Conservation (phyloP, 2,329 filamentous ascomycete genomes). For the Sarocladiaceae sp. region DNA sequence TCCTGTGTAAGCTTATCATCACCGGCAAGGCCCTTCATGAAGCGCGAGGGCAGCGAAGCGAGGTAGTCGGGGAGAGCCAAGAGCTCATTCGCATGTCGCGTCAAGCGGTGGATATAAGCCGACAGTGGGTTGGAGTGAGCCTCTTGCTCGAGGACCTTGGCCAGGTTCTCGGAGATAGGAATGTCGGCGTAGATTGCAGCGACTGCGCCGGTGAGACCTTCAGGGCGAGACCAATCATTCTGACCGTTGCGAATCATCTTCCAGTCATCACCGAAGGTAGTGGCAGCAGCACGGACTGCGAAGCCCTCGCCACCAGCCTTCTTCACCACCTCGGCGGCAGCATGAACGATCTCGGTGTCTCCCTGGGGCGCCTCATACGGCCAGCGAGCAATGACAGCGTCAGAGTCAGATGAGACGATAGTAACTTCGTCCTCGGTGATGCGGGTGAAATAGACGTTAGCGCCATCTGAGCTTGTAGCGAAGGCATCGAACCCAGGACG, state of each 20-base stretch:
- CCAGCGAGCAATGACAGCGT: conserved; percentile 75
- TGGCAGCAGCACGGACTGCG: conserved; percentile 72
- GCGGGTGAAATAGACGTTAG: conserved; percentile 86
- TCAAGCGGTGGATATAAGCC: conserved; percentile 86
- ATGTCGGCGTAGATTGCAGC: conserved; percentile 79
- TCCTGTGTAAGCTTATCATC: conserved; percentile 41
- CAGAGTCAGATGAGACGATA: conserved; percentile 71
- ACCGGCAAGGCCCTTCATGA: conserved; percentile 62
- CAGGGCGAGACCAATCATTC: conserved; percentile 72
- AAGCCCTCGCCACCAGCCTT: conserved; percentile 61
- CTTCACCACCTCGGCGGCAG: conserved; percentile 77
- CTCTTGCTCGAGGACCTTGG: conserved; percentile 78
- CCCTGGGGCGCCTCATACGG: conserved; percentile 41
- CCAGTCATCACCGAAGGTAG: conserved; percentile 71
- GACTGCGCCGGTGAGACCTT: conserved; percentile 75
- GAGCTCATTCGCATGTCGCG: conserved; percentile 75
- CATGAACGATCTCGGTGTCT: conserved; percentile 53
- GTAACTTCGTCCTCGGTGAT: conserved; percentile 70
- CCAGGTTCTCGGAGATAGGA: conserved; percentile 68
- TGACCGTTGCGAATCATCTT: conserved; percentile 78
- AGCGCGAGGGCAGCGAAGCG: conserved; percentile 60
- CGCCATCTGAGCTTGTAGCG: conserved; percentile 70
- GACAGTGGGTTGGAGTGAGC: conserved; percentile 73
- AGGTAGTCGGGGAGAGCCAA: conserved; percentile 72
- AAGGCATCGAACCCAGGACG: conserved; percentile 69